Evolutionary conservation across 371 early-diverging fungal genomes (phyloP).

Genomic region (Chytridium lagenaria): DNA sequence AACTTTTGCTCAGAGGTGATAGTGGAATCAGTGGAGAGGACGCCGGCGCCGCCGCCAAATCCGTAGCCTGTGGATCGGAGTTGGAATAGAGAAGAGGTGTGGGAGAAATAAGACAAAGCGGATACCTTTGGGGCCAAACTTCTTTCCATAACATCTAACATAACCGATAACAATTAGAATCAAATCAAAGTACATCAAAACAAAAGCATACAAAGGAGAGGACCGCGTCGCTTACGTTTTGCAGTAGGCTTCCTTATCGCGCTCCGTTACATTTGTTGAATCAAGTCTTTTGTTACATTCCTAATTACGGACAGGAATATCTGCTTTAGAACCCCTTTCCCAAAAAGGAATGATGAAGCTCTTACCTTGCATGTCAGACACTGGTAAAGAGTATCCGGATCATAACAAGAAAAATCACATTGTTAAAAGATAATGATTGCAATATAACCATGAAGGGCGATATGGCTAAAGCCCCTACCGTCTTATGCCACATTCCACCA

Average conservation of each 20-base stretch:
- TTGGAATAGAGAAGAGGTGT: too few relatives aligned
- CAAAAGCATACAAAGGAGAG: too few relatives aligned
- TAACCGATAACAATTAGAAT: too few relatives aligned
- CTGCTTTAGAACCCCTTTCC: too few relatives aligned
- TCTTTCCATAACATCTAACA: constrained; percentile 52
- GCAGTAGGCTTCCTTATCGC: constrained; percentile 54
- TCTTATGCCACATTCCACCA: constrained; percentile 47
- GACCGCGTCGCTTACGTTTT: constrained; percentile 48
- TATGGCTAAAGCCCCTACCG: constrained; percentile 17
- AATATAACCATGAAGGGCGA: background rate
- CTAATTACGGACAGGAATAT: constrained; percentile 14
- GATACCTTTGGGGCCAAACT: constrained; percentile 54
- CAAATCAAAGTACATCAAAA: background rate
- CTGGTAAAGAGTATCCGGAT: constrained; percentile 5
- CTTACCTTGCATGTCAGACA: constrained; percentile 49
- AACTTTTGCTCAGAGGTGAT: constrained; percentile 35
- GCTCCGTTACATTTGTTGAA: constrained; percentile 54
- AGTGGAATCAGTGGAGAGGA: constrained; percentile 42
- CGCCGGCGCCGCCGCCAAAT: constrained; percentile 42
- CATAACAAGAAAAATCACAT: background rate
- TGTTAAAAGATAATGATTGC: too few relatives aligned
- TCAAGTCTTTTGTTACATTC: constrained; percentile 55
- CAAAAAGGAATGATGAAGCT: background rate
- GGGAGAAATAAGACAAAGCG: too few relatives aligned
- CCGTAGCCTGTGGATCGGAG: constrained; percentile 49